Evolutionary conservation across 495 filamentous ascomycete species (phyloP).

Genomic region (Daldinia caldariorum): DNA sequence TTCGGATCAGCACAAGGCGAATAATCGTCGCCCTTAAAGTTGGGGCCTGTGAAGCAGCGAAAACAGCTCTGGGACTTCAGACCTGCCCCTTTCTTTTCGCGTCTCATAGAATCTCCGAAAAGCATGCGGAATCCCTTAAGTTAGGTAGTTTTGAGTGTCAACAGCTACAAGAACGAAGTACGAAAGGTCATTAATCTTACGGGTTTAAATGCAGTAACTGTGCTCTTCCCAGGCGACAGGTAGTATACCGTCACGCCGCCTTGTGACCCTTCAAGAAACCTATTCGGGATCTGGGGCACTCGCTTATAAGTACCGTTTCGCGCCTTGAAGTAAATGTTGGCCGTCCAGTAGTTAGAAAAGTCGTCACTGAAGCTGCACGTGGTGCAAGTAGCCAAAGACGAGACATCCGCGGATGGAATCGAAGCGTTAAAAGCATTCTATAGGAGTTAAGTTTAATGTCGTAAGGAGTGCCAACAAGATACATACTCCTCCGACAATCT

Average conservation of each 20-base stretch:
- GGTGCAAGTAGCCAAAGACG: constrained; percentile 47
- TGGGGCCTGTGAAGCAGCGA: constrained; percentile 54
- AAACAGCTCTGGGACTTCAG: constrained; percentile 54
- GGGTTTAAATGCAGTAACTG: constrained; percentile 58
- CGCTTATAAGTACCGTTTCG: constrained; percentile 56
- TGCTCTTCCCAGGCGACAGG: constrained; percentile 51
- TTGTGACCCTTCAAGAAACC: constrained; percentile 46
- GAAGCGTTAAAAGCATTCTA: constrained; percentile 52
- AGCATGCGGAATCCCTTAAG: constrained; percentile 55
- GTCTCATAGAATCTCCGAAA: constrained; percentile 46
- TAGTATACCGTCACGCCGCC: constrained; percentile 61
- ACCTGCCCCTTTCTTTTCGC: constrained; percentile 41
- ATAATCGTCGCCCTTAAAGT: constrained; percentile 53
- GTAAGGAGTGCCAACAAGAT: background rate
- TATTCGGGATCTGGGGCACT: constrained; percentile 54
- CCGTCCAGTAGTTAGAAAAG: constrained; percentile 59
- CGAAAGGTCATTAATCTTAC: constrained; percentile 31
- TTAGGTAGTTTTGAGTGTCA: constrained; percentile 8
- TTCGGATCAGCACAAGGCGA: constrained; percentile 48
- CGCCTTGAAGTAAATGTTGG: constrained; percentile 54
- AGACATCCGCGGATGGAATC: constrained; percentile 50
- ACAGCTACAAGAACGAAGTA: background rate
- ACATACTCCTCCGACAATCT: constrained; percentile 42
- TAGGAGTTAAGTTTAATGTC: background rate
- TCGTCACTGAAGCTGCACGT: constrained; percentile 53